Base-by-base conservation (phyloP, 192 early-diverging fungal species). In the Mortierella hygrophila region DNA sequence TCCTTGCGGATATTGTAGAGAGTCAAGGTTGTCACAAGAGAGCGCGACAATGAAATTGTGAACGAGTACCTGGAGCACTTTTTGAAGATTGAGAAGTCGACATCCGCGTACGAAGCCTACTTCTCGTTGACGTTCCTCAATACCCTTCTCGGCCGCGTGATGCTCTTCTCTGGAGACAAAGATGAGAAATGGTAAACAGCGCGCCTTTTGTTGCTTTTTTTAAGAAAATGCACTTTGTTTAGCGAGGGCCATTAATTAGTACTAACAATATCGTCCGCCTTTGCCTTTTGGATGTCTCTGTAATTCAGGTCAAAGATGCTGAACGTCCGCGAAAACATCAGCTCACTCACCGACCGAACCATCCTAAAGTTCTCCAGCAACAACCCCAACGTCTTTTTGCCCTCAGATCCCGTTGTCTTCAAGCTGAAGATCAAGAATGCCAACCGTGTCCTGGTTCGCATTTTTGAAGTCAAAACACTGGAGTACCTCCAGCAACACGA, bases 391-490 rank as follows among this genome's bases (percentile, higher is more conserved):
- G 70, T 74, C 13, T 82, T 82, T 65, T 49, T 80, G 20, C 87
- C 89, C n/a, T 79, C 76, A 7, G 88, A 89, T 32, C 46, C 76
- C 8, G 82, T 89, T 0, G 72, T 78, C 6, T 75, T 92, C 16
- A 73, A 37, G 10, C 68, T 92, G 1, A 75, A 77, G 11, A 71
- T 90, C 29, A 92, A 92, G 68, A 90, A 92, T 70, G 75, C 89
- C 2, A 54, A 79, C 7, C 60, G 71, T 15, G 55, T 92, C n/a
- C 76, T 87, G 21, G 65, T 92, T 16, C 84, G 91, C 10, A 78
- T 90, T 1, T 92, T 87, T 76, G 84, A 81, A 13, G 81, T 92
- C 52, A 87, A 92, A 73, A 87, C 87, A 6, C 77, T 87, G 1
- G 88, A 88, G 54, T 92, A 92, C 55, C 87, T 88, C 7, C 78